These are phyloP conservation scores for Aspergillus campestris DNA, from an alignment of 495 filamentous ascomycete genomes.

Conservation along the genomic window DNA sequence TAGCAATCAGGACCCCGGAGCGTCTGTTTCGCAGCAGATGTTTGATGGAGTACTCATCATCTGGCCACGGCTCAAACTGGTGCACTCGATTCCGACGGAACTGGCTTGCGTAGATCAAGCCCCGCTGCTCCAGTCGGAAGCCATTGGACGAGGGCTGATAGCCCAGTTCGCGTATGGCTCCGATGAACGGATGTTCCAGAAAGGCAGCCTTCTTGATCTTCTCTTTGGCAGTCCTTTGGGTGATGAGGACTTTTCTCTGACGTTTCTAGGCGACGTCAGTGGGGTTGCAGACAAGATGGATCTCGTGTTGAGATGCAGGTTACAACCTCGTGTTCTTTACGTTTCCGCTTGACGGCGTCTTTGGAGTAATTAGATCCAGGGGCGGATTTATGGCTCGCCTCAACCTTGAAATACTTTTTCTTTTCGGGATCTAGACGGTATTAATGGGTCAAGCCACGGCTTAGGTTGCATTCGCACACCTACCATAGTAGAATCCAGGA, in stretches of 20 bases:
- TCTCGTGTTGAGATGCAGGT: not conserved
- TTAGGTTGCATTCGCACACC: not conserved
- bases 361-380: slow-evolving; percentile 37
- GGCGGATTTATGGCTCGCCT: slow-evolving; percentile 39
- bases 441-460: not conserved
- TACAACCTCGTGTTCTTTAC: slow-evolving; percentile 28
- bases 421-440: slow-evolving; percentile 38
- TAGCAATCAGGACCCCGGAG: slow-evolving; percentile 30
- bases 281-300: slow-evolving; percentile 2
- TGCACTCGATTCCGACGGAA: slow-evolving; percentile 23
- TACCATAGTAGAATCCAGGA: slow-evolving; percentile 24
- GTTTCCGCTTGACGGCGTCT: slow-evolving; percentile 36
- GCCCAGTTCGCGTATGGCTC: slow-evolving; percentile 23
- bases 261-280: slow-evolving; percentile 17
- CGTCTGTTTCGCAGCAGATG: slow-evolving; percentile 28
- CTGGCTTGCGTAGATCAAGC: slow-evolving; percentile 26
- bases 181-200: slow-evolving; percentile 21
- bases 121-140: slow-evolving; percentile 18
- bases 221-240: slow-evolving; percentile 23
- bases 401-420: slow-evolving; percentile 51
- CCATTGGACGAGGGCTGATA: slow-evolving; percentile 4
- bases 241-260: slow-evolving; percentile 18
- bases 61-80: slow-evolving; percentile 26
- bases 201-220: slow-evolving; percentile 24
- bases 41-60: slow-evolving; percentile 22